Base-by-base conservation (phyloP, 129 eudicot species). In the Escallonia rubra region DNA sequence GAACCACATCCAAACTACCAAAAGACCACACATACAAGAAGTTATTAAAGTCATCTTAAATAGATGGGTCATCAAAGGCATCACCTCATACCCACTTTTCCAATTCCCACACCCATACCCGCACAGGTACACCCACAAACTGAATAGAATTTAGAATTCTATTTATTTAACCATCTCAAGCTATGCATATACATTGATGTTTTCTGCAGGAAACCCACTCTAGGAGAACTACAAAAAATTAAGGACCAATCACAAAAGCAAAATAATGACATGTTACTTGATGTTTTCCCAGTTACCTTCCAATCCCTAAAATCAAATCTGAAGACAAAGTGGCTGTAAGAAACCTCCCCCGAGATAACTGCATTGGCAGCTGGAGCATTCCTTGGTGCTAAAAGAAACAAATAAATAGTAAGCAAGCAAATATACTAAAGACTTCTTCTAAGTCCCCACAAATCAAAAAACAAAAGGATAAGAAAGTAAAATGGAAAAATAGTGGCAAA, bases 291-390 rank as follows among this genome's bases (percentile, higher is more conserved):
- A 61, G 2, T 41, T 85, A 91, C 97, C 97, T 91, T 83, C 96
- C 96, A 91, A 58, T 88, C 96, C 63, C 63, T 73, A 66, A 85
- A 91, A 71, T 88, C 91, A 70, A 83, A 78, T 78, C 91, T 81
- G 85, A 91, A 91, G 69, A 86, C 73, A 57, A 91, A 91, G 63
- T 88, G 94, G 50, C 82, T 54, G 72, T 77, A 85, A 8, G 87
- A 57, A 70, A 82, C 85, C 67, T 85, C 91, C 72, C 95, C 85
- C 6, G 97, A 85, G 48, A 72, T 78, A 61, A 88, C 81, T 51
- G 90, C 76, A 73, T 70, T 73, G 5, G 94, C 87, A 77, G 83
- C 78, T 46, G 97, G 96, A 72, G 96, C 96, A 85, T 88, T 91
- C 67, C 80, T 83, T 61, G 97, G 97, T 15, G 76, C 96, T 91